Evolutionary conservation across 441 rosid species (phyloP).

Genomic region (Rhodomyrtus psidioides): DNA sequence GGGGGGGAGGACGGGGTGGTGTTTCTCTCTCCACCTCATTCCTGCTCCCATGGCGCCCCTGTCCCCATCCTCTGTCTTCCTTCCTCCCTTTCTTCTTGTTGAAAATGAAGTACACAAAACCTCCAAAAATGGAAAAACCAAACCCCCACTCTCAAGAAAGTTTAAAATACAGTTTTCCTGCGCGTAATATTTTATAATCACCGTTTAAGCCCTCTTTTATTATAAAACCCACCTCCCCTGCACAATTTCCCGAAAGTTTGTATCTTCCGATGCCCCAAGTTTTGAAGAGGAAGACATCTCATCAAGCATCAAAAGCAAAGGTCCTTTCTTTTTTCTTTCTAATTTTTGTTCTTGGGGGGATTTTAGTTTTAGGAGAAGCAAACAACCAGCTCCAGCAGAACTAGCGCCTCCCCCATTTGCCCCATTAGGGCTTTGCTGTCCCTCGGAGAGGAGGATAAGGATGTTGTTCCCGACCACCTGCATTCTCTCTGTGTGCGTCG

Average conservation of each 20-base stretch:
- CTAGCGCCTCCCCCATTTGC: neutral
- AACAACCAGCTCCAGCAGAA: neutral
- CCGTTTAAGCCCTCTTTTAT: conserved; percentile 5
- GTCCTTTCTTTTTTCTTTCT: neutral
- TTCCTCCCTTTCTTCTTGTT: conserved; percentile 10
- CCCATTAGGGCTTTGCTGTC: neutral
- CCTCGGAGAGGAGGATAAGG: neutral
- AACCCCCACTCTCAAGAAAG: neutral
- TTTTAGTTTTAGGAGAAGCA: neutral
- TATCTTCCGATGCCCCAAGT: conserved; percentile 1
- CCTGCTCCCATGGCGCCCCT: neutral
- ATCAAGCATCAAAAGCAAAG: neutral
- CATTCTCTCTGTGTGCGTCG: conserved; percentile 37
- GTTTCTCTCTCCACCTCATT: neutral
- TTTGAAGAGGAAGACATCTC: neutral
- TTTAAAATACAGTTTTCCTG: neutral
- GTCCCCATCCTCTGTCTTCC: neutral
- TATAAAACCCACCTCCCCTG: conserved; percentile 17
- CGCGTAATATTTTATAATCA: neutral
- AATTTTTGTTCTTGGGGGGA: neutral
- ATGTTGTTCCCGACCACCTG: conserved; percentile 33
- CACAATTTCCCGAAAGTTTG: conserved; percentile 17
- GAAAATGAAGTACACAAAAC: conserved; percentile 3
- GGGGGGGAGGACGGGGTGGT: neutral
- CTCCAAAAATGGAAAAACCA: neutral